Evolutionary conservation across 2,329 filamentous ascomycete species (phyloP).

Genomic region (Pseudocercospora crystallina): DNA sequence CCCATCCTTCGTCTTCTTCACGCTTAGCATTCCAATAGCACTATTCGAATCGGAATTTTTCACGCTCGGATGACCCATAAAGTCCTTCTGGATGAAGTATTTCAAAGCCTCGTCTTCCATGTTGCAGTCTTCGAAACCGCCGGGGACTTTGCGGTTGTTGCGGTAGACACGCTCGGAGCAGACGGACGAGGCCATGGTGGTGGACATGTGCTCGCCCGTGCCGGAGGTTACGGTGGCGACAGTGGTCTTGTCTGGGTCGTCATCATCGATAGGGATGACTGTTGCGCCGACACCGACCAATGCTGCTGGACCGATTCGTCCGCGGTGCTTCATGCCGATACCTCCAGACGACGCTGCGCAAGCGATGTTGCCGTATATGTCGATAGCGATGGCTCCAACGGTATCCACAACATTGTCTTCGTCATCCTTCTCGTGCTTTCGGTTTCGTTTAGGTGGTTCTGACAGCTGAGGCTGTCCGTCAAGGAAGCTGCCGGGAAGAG

Average conservation of each 20-base stretch:
- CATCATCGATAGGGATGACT: conserved; percentile 73
- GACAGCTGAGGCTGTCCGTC: no score
- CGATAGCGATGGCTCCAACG: conserved; percentile 91
- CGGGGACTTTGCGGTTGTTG: conserved; percentile 62
- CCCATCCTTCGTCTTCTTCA: conserved; percentile 77
- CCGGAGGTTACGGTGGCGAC: conserved; percentile 89
- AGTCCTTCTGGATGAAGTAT: conserved; percentile 81
- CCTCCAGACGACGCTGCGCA: conserved; percentile 95
- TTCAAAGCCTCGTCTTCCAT: conserved; percentile 68
- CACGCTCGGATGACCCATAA: conserved; percentile 89
- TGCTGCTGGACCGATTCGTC: conserved; percentile 87
- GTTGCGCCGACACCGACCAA: conserved; percentile 88
- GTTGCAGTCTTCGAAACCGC: conserved; percentile 49
- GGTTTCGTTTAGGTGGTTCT: no score
- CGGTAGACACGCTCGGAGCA: conserved; percentile 81
- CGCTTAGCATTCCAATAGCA: conserved; percentile 84
- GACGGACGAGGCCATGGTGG: conserved; percentile 82
- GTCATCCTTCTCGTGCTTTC: conserved; percentile 1
- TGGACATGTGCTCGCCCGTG: conserved; percentile 97
- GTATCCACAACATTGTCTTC: conserved; percentile 81
- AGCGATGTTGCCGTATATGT: conserved; percentile 81
- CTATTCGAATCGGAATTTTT: conserved; percentile 74
- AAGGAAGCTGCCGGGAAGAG: no score
- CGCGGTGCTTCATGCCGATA: conserved; percentile 96
- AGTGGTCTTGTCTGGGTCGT: conserved; percentile 66